A percentile compares a stretch with the other conserved stretches of the same genome.
Conservation (phyloP, 495 filamentous ascomycete genomes). For the Pseudomonodictys pantanalensis region DNA sequence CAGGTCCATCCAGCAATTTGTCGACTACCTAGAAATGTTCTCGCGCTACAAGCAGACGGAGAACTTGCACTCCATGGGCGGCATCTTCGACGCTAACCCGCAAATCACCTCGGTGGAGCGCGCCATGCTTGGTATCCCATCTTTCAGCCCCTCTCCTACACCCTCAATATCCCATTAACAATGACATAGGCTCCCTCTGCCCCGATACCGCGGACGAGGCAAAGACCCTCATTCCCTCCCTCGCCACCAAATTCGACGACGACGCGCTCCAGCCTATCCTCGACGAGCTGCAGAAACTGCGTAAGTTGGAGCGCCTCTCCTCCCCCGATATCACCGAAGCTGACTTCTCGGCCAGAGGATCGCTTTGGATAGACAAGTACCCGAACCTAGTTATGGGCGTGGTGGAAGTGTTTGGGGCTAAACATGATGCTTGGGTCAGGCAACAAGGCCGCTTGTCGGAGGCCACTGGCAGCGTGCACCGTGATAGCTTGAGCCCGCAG, state of each 20-base stretch:
- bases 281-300: constrained; percentile 77
- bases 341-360: constrained; percentile 14
- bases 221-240: constrained; percentile 89
- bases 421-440: too few species aligned
- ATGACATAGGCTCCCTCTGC: constrained; percentile 72
- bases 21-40: constrained; percentile 89
- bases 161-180: neutral
- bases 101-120: constrained; percentile 88
- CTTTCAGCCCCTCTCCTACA: constrained; percentile 8
- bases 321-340: neutral
- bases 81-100: constrained; percentile 68
- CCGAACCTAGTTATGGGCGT: neutral
- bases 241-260: constrained; percentile 83
- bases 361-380: constrained; percentile 3
- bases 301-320: constrained; percentile 2
- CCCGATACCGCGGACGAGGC: constrained; percentile 92
- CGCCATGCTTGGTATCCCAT: constrained; percentile 73
- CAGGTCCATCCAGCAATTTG: constrained; percentile 72
- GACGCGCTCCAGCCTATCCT: constrained; percentile 81
- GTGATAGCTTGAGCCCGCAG: too few species aligned
- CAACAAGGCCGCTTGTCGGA: too few species aligned
- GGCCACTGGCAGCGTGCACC: too few species aligned
- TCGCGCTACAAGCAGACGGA: constrained; percentile 92
- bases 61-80: constrained; percentile 87
- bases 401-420: too few species aligned